A percentile compares a stretch with the other conserved stretches of the same genome.
These are phyloP conservation scores for Penicillium waksmanii DNA, from an alignment of 495 filamentous ascomycete genomes.

Conservation along the genomic window DNA sequence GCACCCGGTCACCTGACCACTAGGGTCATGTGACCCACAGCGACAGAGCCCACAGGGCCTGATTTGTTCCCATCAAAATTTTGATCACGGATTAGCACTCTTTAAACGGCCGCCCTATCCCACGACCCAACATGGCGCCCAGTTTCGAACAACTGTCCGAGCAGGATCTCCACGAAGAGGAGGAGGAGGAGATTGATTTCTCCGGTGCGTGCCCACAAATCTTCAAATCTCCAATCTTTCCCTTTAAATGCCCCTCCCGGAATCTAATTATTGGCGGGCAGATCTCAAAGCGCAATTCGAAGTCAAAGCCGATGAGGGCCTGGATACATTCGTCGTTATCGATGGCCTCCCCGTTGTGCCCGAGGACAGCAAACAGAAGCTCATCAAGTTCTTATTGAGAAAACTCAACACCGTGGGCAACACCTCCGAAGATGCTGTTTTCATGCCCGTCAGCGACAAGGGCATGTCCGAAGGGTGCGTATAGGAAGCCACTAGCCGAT, in stretches of 20 bases:
- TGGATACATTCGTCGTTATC: constrained; percentile 93
- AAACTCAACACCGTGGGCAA: constrained; percentile 84
- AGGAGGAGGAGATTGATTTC: constrained; percentile 91
- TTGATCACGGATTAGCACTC: constrained; percentile 17
- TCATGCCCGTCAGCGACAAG: constrained; percentile 88
- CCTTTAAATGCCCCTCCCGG: constrained; percentile 28
- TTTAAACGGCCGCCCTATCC: constrained; percentile 28
- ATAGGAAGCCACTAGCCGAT: constrained; percentile 6
- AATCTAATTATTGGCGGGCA: constrained; percentile 39
- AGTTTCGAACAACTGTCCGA: constrained; percentile 74
- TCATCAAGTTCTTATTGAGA: constrained; percentile 91
- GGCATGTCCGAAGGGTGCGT: constrained; percentile 81
- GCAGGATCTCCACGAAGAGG: constrained; percentile 82
- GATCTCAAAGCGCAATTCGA: constrained; percentile 92
- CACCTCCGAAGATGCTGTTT: constrained; percentile 82
- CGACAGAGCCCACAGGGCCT: not conserved
- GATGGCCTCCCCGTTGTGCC: constrained; percentile 88
- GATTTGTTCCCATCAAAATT: constrained; percentile 23
- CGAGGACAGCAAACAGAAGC: constrained; percentile 82
- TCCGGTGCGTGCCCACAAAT: constrained; percentile 58
- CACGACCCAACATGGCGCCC: constrained; percentile 63
- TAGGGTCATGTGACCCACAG: too few relatives aligned
- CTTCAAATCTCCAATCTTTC: constrained; percentile 19
- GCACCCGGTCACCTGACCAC: too few relatives aligned
- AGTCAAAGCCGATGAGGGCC: constrained; percentile 91